Evolutionary conservation across 225 moss, liverwort and hornwort genomes (phyloP), one percentile per base, ranked within the genome.

Genomic region (Polytrichum commune): DNA sequence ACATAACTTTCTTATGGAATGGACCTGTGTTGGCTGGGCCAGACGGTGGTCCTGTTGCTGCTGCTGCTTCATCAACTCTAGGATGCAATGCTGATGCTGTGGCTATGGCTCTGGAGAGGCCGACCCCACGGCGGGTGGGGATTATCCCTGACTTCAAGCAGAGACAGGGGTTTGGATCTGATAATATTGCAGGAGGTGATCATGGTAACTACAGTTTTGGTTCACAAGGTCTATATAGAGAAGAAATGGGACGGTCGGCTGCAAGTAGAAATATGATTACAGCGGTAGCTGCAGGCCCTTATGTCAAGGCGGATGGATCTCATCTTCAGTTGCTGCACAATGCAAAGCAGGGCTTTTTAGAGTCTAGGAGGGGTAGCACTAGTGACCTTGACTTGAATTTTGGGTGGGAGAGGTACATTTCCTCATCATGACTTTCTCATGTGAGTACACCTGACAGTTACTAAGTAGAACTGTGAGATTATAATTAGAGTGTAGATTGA

Each of bases 361-460:
- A 63, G 4, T 46, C 46, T 46, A 80, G 82, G 68, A 69, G 79
- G 74, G 82, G 79, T 63, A 73, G 76, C 55, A 77, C 77, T 28
- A 27, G 54, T 10, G 54, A 25, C 54, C 77, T 86, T 22, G 86
- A 86, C 78, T 74, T 86, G 73, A 86, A 83, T 69, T 81, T 73
- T 78, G 83, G 83, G 38, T 86, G 86, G 86, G 78, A 86, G 73
- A 80, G 83, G 67, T 81, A 83, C 53, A 85, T 85, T 76, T 85
- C 85, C 66, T 85, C 85, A 24, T 85, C 76, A 85, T 3, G 46
- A 46, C 46, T 16, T 35, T 46, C 46, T 46, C 46, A 46, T 16
- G 46, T 16, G 46, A 46, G 35, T 16, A 46, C 46, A 46, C 3
- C 46, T 46, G 46, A 46, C 3, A 46, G 46, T 46, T 46, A 46